A percentile compares a stretch with the other conserved stretches of the same genome.
phyloP scores from a whole-genome alignment of 164 flowering plant genomes.

The Magnolia kwangsiensis region DNA sequence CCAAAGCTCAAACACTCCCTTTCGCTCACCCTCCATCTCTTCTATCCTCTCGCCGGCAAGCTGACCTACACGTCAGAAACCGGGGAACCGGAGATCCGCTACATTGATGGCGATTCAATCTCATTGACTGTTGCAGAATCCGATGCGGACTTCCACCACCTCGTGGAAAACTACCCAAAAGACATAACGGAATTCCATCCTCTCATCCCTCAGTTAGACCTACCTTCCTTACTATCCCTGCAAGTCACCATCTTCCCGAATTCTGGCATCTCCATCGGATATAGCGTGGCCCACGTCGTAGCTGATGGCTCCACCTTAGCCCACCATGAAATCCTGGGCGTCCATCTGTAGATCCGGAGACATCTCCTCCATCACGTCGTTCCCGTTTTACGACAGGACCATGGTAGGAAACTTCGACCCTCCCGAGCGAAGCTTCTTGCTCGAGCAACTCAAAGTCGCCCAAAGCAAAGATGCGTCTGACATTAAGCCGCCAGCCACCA shows the following conservation, averaged over 20 bases:
- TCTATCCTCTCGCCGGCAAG: constrained; percentile 38
- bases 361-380: background rate
- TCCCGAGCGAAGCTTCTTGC: no score
- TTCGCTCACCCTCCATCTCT: constrained; percentile 35
- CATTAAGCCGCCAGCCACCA: background rate
- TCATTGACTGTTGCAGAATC: constrained; percentile 27
- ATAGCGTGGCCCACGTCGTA: constrained; percentile 4
- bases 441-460: background rate
- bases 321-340: constrained; percentile 1
- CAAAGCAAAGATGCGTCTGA: background rate
- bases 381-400: background rate
- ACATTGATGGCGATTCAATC: constrained; percentile 29
- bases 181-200: constrained; percentile 1
- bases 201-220: constrained; percentile 2
- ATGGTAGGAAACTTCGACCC: background rate
- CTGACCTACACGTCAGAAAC: constrained; percentile 20
- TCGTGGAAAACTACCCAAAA: background rate
- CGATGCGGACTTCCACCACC: constrained; percentile 4
- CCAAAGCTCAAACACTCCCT: constrained; percentile 38
- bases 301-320: background rate
- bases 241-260: constrained; percentile 20
- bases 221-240: constrained; percentile 7
- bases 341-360: background rate
- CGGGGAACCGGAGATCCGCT: constrained; percentile 20
- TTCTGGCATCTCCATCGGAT: constrained; percentile 13